Evolutionary conservation across 257 asterid genomes (phyloP), one percentile per base, ranked within the genome.

Genomic region (Petunia secreta): DNA sequence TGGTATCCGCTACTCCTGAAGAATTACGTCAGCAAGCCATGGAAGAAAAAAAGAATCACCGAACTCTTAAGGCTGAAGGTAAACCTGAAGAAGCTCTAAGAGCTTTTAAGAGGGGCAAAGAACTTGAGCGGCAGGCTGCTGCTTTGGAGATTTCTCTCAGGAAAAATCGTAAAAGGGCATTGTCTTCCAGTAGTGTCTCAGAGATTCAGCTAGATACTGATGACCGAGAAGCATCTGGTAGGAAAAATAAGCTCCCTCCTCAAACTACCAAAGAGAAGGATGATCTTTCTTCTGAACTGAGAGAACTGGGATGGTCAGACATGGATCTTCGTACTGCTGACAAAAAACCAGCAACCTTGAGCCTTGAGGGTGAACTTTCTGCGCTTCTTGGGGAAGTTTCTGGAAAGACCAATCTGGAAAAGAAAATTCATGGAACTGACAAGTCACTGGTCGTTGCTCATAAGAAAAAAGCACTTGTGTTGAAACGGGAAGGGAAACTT

Each of bases 251-350:
- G 84, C 77, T 80, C 69, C 65, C 85, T 5, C 16, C 84, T 13
- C 86, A 83, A 53, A 91, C 85, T 88, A 86, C 77, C 83, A 85
- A 86, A 84, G 94, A 81, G 79, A 89, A 88, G 66, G 93, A 94
- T 77, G 97, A 96, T 86, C 87, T 96, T 84, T 89, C 95, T 58
- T 75, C 94, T 75, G 98, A 92, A 73, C 97, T 96, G 74, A 94
- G 86, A 90, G 97, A 91, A 79, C 80, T 96, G 85, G 99, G 99
- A 78, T 96, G 99, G 98, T 92, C 98, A n/a, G 99, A 94, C 83
- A 55, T 82, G 82, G 98, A 96, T 83, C 88, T 96, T 73, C 93
- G 64, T 67, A 87, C 79, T 60, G 84, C 89, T 60, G 95, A 89
- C 50, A 92, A 86, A 81, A 88, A 65, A 85, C 91, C 97, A 2